Conservation (phyloP, 305 asterid species). For the Fraxinus sp. region DNA sequence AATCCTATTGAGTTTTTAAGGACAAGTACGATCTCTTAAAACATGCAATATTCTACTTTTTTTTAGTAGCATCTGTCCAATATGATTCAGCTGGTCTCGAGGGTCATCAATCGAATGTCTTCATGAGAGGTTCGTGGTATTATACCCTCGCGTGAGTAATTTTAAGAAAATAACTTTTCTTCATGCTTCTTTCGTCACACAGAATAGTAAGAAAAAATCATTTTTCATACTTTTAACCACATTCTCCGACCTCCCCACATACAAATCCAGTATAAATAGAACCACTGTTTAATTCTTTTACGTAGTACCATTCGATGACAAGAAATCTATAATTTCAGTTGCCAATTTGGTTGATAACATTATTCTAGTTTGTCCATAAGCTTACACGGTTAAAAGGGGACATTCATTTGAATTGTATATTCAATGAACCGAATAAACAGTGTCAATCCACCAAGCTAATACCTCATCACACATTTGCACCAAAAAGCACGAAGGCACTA, state of each 20-base stretch:
- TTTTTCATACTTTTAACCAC: not conserved
- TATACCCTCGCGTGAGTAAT: not conserved
- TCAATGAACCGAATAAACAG: not conserved
- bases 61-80: not conserved
- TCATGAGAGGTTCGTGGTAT: not conserved
- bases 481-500: not conserved
- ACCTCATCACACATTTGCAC: not conserved
- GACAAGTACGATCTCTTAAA: not conserved
- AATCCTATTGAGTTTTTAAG: not conserved
- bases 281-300: not conserved
- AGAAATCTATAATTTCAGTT: not conserved
- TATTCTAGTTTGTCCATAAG: not conserved
- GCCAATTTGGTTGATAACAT: not conserved
- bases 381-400: not conserved
- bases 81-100: not conserved
- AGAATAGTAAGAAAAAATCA: no score
- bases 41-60: not conserved
- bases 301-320: not conserved
- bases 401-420: not conserved
- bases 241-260: no score
- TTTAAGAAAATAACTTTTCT: not conserved
- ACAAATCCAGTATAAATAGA: not conserved
- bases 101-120: not conserved
- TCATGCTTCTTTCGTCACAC: not conserved
- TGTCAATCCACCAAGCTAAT: not conserved